Evolutionary conservation across 371 early-diverging fungal species (phyloP).

Genomic region (Gilbertella persicaria): DNA sequence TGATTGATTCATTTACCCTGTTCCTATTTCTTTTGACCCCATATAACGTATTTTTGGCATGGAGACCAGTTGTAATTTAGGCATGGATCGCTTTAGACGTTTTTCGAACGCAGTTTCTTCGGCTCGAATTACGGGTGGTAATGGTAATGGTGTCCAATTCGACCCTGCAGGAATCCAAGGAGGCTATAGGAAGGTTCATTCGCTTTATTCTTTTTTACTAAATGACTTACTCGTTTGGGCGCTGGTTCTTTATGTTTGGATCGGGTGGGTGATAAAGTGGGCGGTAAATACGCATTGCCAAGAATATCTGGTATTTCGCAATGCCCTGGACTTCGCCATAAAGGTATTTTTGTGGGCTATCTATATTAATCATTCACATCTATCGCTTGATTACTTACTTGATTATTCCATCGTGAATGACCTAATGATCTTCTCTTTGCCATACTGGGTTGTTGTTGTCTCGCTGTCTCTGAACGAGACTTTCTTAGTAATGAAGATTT

Average conservation of each 20-base stretch:
- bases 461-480: not conserved
- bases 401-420: not conserved
- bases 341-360: not conserved
- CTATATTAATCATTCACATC: not conserved
- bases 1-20: constrained; percentile 16
- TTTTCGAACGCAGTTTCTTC: constrained; percentile 29
- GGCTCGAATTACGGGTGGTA: constrained; percentile 19
- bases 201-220: not conserved
- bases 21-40: constrained; percentile 28
- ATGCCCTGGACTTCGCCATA: constrained; percentile 30
- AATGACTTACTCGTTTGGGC: constrained; percentile 1
- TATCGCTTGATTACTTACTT: not conserved
- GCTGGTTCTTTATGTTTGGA: not conserved
- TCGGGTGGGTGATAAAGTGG: not conserved
- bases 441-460: not conserved
- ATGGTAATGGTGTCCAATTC: constrained; percentile 21
- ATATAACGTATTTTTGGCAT: constrained; percentile 19
- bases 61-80: constrained; percentile 14
- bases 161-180: constrained; percentile 29
- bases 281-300: constrained; percentile 23
- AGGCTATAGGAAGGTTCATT: constrained; percentile 21
- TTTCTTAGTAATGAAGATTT: not conserved
- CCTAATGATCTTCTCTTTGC: not conserved
- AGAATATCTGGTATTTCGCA: constrained; percentile 33
- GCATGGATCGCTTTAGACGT: constrained; percentile 23